Evolutionary conservation across 495 filamentous ascomycete genomes (phyloP), one percentile per base, ranked within the genome.

Genomic region (Trichoderma erinaceum): DNA sequence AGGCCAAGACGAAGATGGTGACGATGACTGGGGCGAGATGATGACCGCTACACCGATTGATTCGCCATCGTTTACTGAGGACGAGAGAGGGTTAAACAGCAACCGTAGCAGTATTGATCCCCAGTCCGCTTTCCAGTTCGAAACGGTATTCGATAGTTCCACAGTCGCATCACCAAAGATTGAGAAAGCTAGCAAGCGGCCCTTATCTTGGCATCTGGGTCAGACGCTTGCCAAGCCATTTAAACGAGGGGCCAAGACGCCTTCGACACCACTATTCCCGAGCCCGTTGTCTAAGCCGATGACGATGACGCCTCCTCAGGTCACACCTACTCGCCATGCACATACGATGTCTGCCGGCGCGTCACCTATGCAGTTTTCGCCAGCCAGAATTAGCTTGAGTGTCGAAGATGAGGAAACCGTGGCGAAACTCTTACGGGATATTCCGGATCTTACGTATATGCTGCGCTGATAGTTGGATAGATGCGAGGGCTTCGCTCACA

Each of bases 371-470:
- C 66, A 56, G 16, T 15, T 4, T n/a, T 25, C 46, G 21, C 23
- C 66, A 12, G 35, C 3, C 41, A 4, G 18, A 16, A 25, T 16
- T 4, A 21, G 13, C 6, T n/a, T 38, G 66, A 41, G 32, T 25
- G 68, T 48, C 8, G 70, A 76, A 41, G 74, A 79, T 23, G 76
- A 80, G 41, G 68, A 68, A 3, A 75, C 79, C 23, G 77, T 78
- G 44, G 71, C 73, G 27, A 71, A 61, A 43, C 73, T 85, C 41
- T 69, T 85, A 23, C 73, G 73, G 61, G 75, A 75, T 41, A 69
- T 86, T 41, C 82, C 84, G 3, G 79, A 86, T 70, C 70, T 86
- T 7, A 83, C 83, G 13, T 86, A 85, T 68, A 86, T 86, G 84
- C 67, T 86, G 18, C 75, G 77, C 48, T 80, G 64, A 69, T 32